phyloP scores from a whole-genome alignment of 202 grass and related monocot genomes.

The Bolboschoenoplectus hybrid region DNA sequence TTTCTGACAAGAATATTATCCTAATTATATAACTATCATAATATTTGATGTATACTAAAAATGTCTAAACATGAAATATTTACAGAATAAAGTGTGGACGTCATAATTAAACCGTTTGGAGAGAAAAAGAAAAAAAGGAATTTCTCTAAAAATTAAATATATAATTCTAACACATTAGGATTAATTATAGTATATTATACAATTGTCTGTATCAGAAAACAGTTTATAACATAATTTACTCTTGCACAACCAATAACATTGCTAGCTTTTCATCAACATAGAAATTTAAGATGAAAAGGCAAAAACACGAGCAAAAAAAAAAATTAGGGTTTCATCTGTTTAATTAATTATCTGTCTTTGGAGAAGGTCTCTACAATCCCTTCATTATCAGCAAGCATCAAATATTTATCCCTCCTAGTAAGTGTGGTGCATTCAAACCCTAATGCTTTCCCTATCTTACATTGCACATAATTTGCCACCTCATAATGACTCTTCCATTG shows the following conservation, averaged over 20 bases:
- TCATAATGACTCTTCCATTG: constrained; percentile 36
- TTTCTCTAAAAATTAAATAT: no score
- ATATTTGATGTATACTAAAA: no score
- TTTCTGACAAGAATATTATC: no score
- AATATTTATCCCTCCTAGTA: constrained; percentile 86
- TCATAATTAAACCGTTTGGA: no score
- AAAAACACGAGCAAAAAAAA: not conserved
- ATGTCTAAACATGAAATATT: no score
- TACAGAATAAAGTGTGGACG: no score
- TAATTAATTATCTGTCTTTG: not conserved
- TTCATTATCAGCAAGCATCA: constrained; percentile 85
- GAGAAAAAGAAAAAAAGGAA: no score
- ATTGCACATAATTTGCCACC: constrained; percentile 71
- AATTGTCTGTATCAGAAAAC: no score
- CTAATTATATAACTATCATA: no score
- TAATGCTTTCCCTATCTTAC: constrained; percentile 51
- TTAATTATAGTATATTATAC: no score
- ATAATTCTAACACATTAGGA: no score
- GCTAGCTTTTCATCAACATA: not conserved
- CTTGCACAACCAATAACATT: not conserved
- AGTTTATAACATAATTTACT: not conserved
- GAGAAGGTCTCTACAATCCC: constrained; percentile 47
- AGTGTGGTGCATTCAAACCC: constrained; percentile 62
- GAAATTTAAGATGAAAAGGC: not conserved
- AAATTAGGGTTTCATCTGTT: no score